Evolutionary conservation across 2,329 filamentous ascomycete genomes (phyloP).

Genomic region (Mariannaea sp.): DNA sequence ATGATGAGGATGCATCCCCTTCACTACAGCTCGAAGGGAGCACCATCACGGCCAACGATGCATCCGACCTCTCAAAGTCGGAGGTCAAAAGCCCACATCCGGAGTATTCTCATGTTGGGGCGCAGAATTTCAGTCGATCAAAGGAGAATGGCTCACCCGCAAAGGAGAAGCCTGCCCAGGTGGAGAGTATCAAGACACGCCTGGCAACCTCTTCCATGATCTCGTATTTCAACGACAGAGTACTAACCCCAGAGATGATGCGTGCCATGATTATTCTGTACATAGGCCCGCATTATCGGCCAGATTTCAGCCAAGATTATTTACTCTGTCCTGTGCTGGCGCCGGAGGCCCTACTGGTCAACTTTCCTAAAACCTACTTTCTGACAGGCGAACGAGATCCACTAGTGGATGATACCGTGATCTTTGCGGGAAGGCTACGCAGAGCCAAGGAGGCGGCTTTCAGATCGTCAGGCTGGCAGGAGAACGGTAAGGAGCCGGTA

Average conservation of each 20-base stretch:
- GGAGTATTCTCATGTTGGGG: slow-evolving; percentile 56
- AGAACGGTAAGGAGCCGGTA: slow-evolving; percentile 36
- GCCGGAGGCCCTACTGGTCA: slow-evolving; percentile 78
- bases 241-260: slow-evolving; percentile 97
- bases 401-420: slow-evolving; percentile 93
- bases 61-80: slow-evolving; percentile 16
- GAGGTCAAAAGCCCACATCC: slow-evolving; percentile 47
- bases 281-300: slow-evolving; percentile 89
- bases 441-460: slow-evolving; percentile 69
- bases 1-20: slow-evolving; percentile 60
- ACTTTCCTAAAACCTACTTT: slow-evolving; percentile 95
- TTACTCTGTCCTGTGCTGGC: slow-evolving; percentile 88
- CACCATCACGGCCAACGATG: slow-evolving; percentile 16
- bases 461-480: slow-evolving; percentile 15
- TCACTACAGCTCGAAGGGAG: slow-evolving; percentile 18
- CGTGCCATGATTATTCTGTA: slow-evolving; percentile 98
- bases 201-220: slow-evolving; percentile 96
- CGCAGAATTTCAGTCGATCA: slow-evolving; percentile 38
- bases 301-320: slow-evolving; percentile 91
- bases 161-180: slow-evolving; percentile 53
- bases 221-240: slow-evolving; percentile 95
- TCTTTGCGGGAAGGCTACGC: slow-evolving; percentile 88
- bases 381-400: slow-evolving; percentile 94
- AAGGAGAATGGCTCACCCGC: slow-evolving; percentile 25
- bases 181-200: slow-evolving; percentile 73